These are phyloP conservation scores for Penicillium paxilli DNA, from an alignment of 495 filamentous ascomycete genomes.

Conservation along the genomic window DNA sequence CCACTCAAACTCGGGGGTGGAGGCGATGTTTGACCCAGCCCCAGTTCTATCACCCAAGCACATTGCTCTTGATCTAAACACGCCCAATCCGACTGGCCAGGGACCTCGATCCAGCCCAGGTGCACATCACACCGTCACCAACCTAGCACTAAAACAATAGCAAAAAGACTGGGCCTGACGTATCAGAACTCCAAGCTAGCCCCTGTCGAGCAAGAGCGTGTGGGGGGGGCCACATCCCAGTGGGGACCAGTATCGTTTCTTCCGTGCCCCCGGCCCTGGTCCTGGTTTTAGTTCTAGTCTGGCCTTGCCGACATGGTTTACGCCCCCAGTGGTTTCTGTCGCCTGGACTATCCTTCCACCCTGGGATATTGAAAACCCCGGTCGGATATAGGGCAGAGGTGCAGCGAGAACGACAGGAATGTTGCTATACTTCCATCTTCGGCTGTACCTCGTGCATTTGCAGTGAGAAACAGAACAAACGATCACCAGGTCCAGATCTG, in stretches of 20 bases:
- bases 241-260: constrained; percentile 13
- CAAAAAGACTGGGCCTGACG: constrained; percentile 16
- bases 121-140: constrained; percentile 21
- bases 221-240: constrained; percentile 9
- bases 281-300: not conserved
- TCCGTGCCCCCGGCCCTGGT: constrained; percentile 8
- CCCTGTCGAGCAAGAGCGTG: not conserved
- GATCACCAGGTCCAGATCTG: constrained; percentile 17
- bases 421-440: too few species aligned
- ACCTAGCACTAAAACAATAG: constrained; percentile 9
- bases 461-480: constrained; percentile 3
- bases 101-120: constrained; percentile 17
- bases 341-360: not conserved
- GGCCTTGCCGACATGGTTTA: not conserved
- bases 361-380: not conserved
- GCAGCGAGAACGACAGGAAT: constrained; percentile 4
- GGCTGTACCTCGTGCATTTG: not conserved
- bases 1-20: constrained; percentile 1
- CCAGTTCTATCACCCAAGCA: constrained; percentile 10
- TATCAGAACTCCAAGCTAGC: constrained; percentile 11
- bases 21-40: constrained; percentile 4
- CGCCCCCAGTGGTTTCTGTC: not conserved
- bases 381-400: constrained; percentile 11
- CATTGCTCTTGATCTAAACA: constrained; percentile 4
- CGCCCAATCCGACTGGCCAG: constrained; percentile 21